Evolutionary conservation across 1,284 basidiomycete genomes (phyloP).

Genomic region (Trichosporon faecale): DNA sequence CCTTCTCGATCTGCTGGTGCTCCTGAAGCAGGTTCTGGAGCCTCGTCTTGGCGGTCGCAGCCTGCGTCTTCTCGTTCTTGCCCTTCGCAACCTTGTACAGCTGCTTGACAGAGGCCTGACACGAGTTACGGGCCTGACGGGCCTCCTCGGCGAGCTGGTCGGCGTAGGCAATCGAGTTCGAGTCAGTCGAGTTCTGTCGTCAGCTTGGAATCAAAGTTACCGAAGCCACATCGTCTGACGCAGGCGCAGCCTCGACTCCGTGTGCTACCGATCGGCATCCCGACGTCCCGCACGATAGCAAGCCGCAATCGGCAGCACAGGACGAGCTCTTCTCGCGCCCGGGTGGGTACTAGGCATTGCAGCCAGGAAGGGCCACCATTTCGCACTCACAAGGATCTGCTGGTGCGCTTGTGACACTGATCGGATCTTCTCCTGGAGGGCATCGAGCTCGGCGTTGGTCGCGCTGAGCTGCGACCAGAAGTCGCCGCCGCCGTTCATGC

Average conservation of each 20-base stretch:
- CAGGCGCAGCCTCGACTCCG: background rate
- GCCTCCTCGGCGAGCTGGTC: constrained; percentile 75
- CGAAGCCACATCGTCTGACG: background rate
- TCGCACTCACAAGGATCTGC: constrained; percentile 36
- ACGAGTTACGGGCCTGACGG: constrained; percentile 65
- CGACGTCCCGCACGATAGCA: no score
- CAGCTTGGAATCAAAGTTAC: background rate
- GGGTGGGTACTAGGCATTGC: no score
- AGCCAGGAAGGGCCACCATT: background rate
- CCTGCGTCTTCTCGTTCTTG: constrained; percentile 79
- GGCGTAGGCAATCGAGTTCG: constrained; percentile 51
- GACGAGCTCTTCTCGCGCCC: no score
- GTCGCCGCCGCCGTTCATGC: constrained; percentile 31
- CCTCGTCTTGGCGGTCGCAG: constrained; percentile 55
- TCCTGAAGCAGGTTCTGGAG: constrained; percentile 56
- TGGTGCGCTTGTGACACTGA: constrained; percentile 47
- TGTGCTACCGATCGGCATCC: no score
- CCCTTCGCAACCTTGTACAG: constrained; percentile 73
- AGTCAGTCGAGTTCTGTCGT: constrained; percentile 46
- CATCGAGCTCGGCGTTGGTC: constrained; percentile 38
- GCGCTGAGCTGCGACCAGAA: constrained; percentile 47
- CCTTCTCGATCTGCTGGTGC: constrained; percentile 84
- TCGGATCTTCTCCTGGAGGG: constrained; percentile 49
- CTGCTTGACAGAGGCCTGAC: constrained; percentile 75
- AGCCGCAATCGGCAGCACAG: no score